Base-by-base conservation (phyloP, 257 asterid species). In the Jacaranda copaia region DNA sequence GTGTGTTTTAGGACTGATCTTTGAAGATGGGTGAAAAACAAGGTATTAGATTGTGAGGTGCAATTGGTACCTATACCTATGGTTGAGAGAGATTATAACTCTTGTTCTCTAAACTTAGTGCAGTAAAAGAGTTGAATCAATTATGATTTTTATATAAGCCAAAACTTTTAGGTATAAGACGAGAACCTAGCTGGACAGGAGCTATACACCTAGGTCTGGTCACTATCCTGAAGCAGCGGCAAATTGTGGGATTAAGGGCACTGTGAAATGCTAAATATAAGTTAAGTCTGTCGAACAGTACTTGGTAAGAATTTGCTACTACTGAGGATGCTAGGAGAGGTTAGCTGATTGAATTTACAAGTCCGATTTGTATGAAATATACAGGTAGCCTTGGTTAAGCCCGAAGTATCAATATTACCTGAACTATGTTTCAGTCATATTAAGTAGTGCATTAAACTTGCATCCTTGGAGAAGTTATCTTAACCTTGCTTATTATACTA, bases 191-290 rank as follows among this genome's bases (percentile, higher is more conserved):
- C 70, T 25, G 49, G 36, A 45, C 60, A n/a, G 66, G 56, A 56
- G 76, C 76, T 55, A 73, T 58, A 59, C 40, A n/a, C 8, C 70
- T 45, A 20, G n/a, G 32, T 32, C 42, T 72, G 19, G 42, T 71
- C 55, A n/a, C 76, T 56, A 55, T 36, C 48, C 67, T 72, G 20
- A 43, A 40, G 39, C 32, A 25, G 8, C 13, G 45, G 12, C 16
- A 13, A 35, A 25, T 9, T 35, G 45, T 60, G 45, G 67, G 19
- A 25, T 60, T 4, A 49, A 68, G 57, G 70, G 20, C 60, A 68
- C 60, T 4, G 10, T 46, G 19, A 57, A 57, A 72, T 49, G 61
- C 59, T 57, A 25, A 25, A 25, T 25, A 25, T 25, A 25, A 25
- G 32, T 25, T 25, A 2, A 25, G 32, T 25, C 32, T 25, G 32